Percentiles rank a stretch among this genome's conserved stretches.
Evolutionary conservation across 371 early-diverging fungal species (phyloP).

Genomic region (Apophysomyces ossiformis): DNA sequence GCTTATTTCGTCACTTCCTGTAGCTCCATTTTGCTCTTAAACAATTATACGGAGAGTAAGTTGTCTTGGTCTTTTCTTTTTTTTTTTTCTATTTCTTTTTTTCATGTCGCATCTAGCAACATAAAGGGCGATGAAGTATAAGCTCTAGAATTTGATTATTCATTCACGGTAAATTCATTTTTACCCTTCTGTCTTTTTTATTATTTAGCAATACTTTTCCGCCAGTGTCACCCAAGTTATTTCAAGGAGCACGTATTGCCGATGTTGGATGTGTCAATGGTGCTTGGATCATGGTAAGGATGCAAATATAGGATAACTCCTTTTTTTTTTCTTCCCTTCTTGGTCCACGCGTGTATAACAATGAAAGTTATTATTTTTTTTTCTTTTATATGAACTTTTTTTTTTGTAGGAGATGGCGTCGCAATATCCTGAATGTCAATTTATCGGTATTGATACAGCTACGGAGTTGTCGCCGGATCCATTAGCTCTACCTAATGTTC

Average conservation of each 20-base stretch:
- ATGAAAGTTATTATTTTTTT: constrained; percentile 3
- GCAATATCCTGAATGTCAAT: constrained; percentile 39
- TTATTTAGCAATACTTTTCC: constrained; percentile 17
- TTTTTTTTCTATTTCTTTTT: too few species aligned
- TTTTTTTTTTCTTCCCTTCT: neutral
- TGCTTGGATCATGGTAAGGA: constrained; percentile 28
- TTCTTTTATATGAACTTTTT: neutral
- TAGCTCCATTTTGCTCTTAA: constrained; percentile 32
- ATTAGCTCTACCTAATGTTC: constrained; percentile 34
- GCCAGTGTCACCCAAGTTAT: constrained; percentile 19
- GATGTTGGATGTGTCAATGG: constrained; percentile 31
- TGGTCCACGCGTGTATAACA: too few species aligned
- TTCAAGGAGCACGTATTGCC: constrained; percentile 21
- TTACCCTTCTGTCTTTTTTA: constrained; percentile 1
- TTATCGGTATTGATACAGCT: constrained; percentile 28
- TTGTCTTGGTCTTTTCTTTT: neutral
- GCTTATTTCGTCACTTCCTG: constrained; percentile 1
- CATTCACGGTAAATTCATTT: too few species aligned
- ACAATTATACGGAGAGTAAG: constrained; percentile 24
- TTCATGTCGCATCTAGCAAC: neutral
- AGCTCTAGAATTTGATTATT: too few species aligned
- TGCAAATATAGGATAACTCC: neutral
- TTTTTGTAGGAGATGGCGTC: constrained; percentile 43
- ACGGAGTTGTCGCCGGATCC: constrained; percentile 23
- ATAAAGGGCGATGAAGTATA: neutral